Conservation (phyloP, 2,329 filamentous ascomycete genomes). For the Arthroderma sp. region DNA sequence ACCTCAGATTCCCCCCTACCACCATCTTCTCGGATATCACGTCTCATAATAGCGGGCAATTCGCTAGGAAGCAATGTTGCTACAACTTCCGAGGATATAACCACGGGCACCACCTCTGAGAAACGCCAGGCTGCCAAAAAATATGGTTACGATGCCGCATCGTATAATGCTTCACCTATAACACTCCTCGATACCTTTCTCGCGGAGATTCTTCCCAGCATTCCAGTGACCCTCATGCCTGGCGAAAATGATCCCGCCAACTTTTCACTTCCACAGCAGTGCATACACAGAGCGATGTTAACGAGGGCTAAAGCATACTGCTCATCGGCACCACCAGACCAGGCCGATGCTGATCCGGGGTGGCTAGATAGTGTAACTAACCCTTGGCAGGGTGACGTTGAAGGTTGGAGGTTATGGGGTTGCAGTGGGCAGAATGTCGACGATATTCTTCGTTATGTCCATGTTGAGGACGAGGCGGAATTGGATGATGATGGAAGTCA, state of each 20-base stretch:
- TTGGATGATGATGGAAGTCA: constrained; percentile 19
- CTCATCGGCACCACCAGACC: constrained; percentile 22
- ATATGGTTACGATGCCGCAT: constrained; percentile 82
- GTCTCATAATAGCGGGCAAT: constrained; percentile 84
- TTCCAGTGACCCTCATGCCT: constrained; percentile 80
- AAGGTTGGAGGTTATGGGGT: constrained; percentile 77
- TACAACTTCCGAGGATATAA: constrained; percentile 13
- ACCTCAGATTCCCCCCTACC: constrained; percentile 35
- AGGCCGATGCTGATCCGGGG: constrained; percentile 37
- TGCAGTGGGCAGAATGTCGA: constrained; percentile 87
- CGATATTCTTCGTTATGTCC: constrained; percentile 85
- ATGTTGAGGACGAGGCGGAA: constrained; percentile 23
- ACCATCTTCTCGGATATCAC: constrained; percentile 49
- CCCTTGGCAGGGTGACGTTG: constrained; percentile 79
- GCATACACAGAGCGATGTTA: constrained; percentile 86
- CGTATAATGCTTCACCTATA: constrained; percentile 78
- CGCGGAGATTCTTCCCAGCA: constrained; percentile 62
- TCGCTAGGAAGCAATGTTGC: constrained; percentile 47
- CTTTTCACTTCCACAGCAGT: constrained; percentile 78
- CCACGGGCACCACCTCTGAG: constrained; percentile 10
- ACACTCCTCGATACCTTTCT: constrained; percentile 76
- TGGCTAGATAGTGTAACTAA: constrained; percentile 90
- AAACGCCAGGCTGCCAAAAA: constrained; percentile 54
- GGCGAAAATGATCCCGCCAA: constrained; percentile 79
- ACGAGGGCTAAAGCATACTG: constrained; percentile 58